phyloP scores from a whole-genome alignment of 2,329 filamentous ascomycete genomes.

The Colletotrichum theobromicola region DNA sequence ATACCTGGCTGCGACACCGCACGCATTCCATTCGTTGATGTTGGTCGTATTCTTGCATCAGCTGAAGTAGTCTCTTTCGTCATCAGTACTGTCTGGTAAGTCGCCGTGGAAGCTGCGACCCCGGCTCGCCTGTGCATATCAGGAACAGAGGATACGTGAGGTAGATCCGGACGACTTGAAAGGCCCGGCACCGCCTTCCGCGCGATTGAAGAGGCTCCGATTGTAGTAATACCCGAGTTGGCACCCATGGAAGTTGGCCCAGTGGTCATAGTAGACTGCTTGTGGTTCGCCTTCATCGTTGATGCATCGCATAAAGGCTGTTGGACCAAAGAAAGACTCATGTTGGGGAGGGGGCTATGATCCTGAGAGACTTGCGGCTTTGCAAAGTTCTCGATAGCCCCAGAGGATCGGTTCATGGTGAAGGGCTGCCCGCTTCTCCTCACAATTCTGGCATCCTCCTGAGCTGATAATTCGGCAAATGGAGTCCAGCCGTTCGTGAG shows the following conservation, averaged over 20 bases:
- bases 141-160: background rate
- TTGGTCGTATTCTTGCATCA: background rate
- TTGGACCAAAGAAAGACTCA: background rate
- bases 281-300: background rate
- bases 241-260: background rate
- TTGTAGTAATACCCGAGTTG: background rate
- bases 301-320: background rate
- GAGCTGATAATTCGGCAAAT: background rate
- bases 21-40: background rate
- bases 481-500: background rate
- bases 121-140: background rate
- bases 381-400: background rate
- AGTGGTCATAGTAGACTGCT: background rate
- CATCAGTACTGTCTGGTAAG: background rate
- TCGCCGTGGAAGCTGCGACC: background rate
- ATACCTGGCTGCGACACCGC: background rate
- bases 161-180: background rate
- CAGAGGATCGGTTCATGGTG: background rate
- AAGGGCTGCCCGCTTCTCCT: background rate
- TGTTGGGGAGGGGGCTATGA: background rate
- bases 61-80: background rate
- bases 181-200: background rate
- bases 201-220: background rate
- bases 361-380: background rate
- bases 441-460: background rate